Conservation (phyloP, 768 basidiomycete genomes). For the Astraeus odoratus region DNA sequence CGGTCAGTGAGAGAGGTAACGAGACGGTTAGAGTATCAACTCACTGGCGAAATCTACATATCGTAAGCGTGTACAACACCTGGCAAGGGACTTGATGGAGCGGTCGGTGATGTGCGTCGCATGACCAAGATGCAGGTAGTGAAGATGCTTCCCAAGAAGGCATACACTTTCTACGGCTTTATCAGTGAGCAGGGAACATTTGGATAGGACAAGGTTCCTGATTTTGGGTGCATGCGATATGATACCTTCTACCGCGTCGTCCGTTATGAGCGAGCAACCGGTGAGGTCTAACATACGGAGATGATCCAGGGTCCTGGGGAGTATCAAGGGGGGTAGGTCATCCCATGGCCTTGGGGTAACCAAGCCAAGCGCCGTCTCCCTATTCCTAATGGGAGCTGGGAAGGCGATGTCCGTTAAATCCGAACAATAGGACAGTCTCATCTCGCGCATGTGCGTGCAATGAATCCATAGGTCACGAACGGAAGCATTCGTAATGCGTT, state of each 20-base stretch:
- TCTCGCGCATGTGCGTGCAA: conserved; percentile 81
- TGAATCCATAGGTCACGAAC: conserved; percentile 81
- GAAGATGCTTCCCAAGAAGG: conserved; percentile 82
- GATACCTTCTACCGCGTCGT: conserved; percentile 78
- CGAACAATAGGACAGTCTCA: conserved; percentile 75
- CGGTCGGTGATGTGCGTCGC: conserved; percentile 84
- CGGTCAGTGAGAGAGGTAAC: conserved; percentile 5
- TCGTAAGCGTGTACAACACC: conserved; percentile 81
- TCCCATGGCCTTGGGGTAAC: conserved; percentile 29
- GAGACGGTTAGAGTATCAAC: conserved; percentile 23
- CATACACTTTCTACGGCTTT: conserved; percentile 78
- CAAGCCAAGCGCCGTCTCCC: conserved; percentile 37
- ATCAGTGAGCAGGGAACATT: conserved; percentile 76
- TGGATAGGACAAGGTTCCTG: conserved; percentile 80
- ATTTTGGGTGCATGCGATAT: conserved; percentile 76
- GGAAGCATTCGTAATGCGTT: conserved; percentile 65
- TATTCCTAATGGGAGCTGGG: conserved; percentile 54
- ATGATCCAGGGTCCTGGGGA: conserved; percentile 66
- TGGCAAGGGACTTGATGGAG: conserved; percentile 76
- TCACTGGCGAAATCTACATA: conserved; percentile 96
- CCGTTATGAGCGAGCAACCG: conserved; percentile 72
- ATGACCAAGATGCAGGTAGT: conserved; percentile 94
- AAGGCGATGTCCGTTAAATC: conserved; percentile 81
- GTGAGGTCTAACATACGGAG: conserved; percentile 93
- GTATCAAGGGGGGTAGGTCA: conserved; percentile 58